A percentile compares a stretch with the other conserved stretches of the same genome.
These are phyloP conservation scores for Arthromyces matolae DNA, from an alignment of 768 basidiomycete species.

Conservation along the genomic window DNA sequence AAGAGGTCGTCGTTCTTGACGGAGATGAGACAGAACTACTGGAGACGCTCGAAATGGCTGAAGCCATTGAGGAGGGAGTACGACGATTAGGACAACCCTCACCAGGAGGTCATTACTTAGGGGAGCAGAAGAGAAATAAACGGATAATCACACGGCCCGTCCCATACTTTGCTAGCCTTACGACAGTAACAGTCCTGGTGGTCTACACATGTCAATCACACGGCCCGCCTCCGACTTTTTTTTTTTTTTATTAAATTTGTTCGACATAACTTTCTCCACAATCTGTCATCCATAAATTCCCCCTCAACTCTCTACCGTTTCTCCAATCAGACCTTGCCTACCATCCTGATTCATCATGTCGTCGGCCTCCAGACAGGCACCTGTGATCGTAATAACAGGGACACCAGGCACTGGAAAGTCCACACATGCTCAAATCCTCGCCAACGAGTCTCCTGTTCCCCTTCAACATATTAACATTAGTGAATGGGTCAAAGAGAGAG, in stretches of 20 bases:
- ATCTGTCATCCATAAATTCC: background rate
- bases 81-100: slow-evolving; percentile 19
- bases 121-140: slow-evolving; percentile 18
- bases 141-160: slow-evolving; percentile 15
- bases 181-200: slow-evolving; percentile 13
- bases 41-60: slow-evolving; percentile 21
- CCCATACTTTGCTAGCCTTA: slow-evolving; percentile 12
- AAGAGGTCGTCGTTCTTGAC: slow-evolving; percentile 13
- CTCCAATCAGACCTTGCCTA: too few relatives aligned
- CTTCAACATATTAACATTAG: slow-evolving; percentile 86
- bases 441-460: slow-evolving; percentile 62
- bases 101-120: slow-evolving; percentile 31
- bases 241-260: background rate
- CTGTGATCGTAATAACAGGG: slow-evolving; percentile 83
- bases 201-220: slow-evolving; percentile 9
- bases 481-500: slow-evolving; percentile 81
- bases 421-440: slow-evolving; percentile 84
- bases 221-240: background rate
- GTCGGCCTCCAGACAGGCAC: slow-evolving; percentile 25
- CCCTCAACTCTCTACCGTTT: background rate
- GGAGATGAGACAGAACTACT: slow-evolving; percentile 12
- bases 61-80: slow-evolving; percentile 16
- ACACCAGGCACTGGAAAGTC: slow-evolving; percentile 97
- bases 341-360: too few relatives aligned
- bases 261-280: background rate